Evolutionary conservation across 2,329 filamentous ascomycete genomes (phyloP), one percentile per base, ranked within the genome.

Genomic region (Fusarium verticillioides): DNA sequence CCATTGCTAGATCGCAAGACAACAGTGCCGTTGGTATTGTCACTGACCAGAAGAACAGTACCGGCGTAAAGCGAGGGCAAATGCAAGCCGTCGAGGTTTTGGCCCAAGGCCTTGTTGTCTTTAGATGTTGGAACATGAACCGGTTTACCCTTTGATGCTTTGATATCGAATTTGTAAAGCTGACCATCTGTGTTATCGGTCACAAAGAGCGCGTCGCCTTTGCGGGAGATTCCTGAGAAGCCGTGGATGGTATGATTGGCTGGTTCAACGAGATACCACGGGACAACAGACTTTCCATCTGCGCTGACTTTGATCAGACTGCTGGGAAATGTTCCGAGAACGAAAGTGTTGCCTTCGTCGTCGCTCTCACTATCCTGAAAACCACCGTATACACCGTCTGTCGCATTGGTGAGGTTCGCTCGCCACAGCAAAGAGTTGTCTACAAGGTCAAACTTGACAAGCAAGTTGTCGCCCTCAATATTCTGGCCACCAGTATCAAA

Each of bases 291-390:
- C 7, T 70, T 69, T 4, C 82, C 82, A 56, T 80, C 72, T 34
- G 78, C 53, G 32, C 75, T 76, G 15, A 83, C 77, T 18, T 79
- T 78, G 50, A 83, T 67, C 21, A 85, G 77, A 11, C 80, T 81
- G 26, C 81, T 80, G 0, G 83, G 82, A 13, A 74, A 84, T 0
- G 81, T 83, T 44, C 83, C 82, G 2, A 84, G 72, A 11, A 82
- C 80, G 56, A 81, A 85, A 2, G 80, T 78, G 74, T 82, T 82
- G 13, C 82, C 82, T 5, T 69, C 69, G 2, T 57, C 44, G 53
- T 84, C 83, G 57, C 81, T 79, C 42, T 81, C 82, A 7, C 83
- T 76, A 57, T 85, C 83, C 63, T 84, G 83, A 40, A 79, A 83
- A 10, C 81, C 83, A 30, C 82, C 79, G 66, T 81, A 84, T 0